phyloP scores from a whole-genome alignment of 495 filamentous ascomycete genomes.

The Xylaria cubensis region DNA sequence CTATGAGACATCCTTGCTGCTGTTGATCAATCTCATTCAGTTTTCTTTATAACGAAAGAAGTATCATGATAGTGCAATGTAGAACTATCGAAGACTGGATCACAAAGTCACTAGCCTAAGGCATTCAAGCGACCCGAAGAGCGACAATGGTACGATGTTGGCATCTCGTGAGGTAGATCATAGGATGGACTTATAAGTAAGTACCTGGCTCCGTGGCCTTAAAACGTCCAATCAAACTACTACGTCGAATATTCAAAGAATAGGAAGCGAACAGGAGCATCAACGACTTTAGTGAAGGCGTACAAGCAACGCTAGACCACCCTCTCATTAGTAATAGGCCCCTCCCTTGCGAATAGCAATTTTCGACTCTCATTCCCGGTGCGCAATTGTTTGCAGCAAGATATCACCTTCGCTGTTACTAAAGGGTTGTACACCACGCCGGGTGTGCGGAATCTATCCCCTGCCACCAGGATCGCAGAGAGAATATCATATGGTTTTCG shows the following conservation, averaged over 20 bases:
- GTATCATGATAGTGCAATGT: not conserved
- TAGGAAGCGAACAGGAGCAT: not conserved
- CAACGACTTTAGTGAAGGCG: not conserved
- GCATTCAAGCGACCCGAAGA: not conserved
- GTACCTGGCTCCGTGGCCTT: not conserved
- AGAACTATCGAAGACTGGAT: not conserved
- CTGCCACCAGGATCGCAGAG: slow-evolving; percentile 2
- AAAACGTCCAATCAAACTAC: not conserved
- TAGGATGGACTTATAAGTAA: not conserved
- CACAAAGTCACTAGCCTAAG: not conserved
- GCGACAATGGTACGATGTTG: not conserved
- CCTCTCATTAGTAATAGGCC: slow-evolving; percentile 12
- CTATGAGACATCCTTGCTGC: not conserved
- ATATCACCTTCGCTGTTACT: not conserved
- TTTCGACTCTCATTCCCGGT: not conserved
- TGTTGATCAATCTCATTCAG: not conserved
- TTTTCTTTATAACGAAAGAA: not conserved
- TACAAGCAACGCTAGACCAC: not conserved
- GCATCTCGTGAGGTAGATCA: not conserved
- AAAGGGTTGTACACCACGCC: not conserved
- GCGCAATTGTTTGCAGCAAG: not conserved
- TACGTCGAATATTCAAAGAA: not conserved
- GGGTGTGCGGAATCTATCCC: not conserved
- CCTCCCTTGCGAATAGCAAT: slow-evolving; percentile 5
- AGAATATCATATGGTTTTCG: slow-evolving; percentile 8